phyloP scores from a whole-genome alignment of 2,329 filamentous ascomycete genomes.

The Penicillium sp. region DNA sequence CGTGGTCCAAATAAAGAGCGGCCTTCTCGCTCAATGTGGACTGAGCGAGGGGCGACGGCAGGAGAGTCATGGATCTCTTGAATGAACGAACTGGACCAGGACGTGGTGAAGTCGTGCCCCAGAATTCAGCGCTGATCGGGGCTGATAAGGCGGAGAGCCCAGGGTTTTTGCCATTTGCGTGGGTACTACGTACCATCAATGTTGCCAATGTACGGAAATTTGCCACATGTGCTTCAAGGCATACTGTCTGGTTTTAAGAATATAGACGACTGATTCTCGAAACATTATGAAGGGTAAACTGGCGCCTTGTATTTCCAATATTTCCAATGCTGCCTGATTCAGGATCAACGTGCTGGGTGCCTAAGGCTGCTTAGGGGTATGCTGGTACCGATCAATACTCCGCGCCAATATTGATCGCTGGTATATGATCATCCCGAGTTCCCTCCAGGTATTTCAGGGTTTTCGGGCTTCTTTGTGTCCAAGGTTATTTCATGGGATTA shows the following conservation, averaged over 20 bases:
- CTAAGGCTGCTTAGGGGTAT: not conserved
- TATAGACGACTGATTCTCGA: not conserved
- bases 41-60: conserved; percentile 37
- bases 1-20: conserved; percentile 38
- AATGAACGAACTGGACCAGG: conserved; percentile 7
- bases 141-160: conserved; percentile 29
- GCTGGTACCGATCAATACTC: not conserved
- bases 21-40: conserved; percentile 43
- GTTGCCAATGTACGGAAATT: not conserved
- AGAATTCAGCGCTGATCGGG: conserved; percentile 7
- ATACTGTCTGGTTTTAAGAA: not conserved
- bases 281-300: not conserved
- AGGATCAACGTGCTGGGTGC: not conserved
- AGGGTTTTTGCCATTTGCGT: conserved; percentile 23
- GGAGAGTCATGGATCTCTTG: conserved; percentile 39
- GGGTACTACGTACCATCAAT: not conserved
- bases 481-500: too few relatives aligned
- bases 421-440: not conserved
- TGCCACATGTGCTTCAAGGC: not conserved
- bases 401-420: not conserved
- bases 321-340: not conserved
- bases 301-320: not conserved
- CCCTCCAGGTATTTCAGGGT: too few relatives aligned
- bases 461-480: too few relatives aligned
- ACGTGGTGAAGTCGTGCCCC: conserved; percentile 19